These are phyloP conservation scores for Excoecaria agallocha DNA, from an alignment of 345 rosid species.

Conservation along the genomic window DNA sequence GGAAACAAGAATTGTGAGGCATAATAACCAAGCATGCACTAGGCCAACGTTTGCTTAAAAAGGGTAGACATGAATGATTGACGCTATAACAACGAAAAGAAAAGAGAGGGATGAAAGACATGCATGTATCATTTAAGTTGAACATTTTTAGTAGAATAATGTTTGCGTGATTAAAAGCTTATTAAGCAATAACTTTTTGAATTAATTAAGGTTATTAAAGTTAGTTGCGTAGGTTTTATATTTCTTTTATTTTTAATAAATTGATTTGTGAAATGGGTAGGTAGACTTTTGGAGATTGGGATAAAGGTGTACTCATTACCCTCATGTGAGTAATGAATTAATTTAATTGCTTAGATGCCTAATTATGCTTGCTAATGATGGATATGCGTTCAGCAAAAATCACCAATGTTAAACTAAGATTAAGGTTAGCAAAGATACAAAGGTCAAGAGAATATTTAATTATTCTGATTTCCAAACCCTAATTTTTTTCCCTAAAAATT, in stretches of 20 bases:
- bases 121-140: slow-evolving; percentile 27
- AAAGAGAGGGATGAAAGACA: slow-evolving; percentile 25
- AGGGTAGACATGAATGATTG: slow-evolving; percentile 46
- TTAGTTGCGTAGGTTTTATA: slow-evolving; percentile 24
- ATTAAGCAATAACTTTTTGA: slow-evolving; percentile 32
- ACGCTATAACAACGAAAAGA: slow-evolving; percentile 23
- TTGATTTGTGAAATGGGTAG: background rate
- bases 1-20: slow-evolving; percentile 16
- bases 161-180: slow-evolving; percentile 15
- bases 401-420: background rate
- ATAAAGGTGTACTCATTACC: slow-evolving; percentile 44
- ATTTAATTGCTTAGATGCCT: background rate
- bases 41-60: slow-evolving; percentile 31
- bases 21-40: slow-evolving; percentile 43
- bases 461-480: too few species aligned
- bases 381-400: background rate
- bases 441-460: background rate
- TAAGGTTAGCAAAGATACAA: too few species aligned
- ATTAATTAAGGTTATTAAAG: slow-evolving; percentile 18
- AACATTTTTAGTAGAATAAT: slow-evolving; percentile 31
- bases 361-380: slow-evolving; percentile 1
- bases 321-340: slow-evolving; percentile 38
- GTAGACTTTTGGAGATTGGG: slow-evolving; percentile 5
- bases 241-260: background rate
- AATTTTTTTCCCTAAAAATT: too few species aligned